phyloP scores from a whole-genome alignment of 2,329 filamentous ascomycete species.

The Alternaria atra region DNA sequence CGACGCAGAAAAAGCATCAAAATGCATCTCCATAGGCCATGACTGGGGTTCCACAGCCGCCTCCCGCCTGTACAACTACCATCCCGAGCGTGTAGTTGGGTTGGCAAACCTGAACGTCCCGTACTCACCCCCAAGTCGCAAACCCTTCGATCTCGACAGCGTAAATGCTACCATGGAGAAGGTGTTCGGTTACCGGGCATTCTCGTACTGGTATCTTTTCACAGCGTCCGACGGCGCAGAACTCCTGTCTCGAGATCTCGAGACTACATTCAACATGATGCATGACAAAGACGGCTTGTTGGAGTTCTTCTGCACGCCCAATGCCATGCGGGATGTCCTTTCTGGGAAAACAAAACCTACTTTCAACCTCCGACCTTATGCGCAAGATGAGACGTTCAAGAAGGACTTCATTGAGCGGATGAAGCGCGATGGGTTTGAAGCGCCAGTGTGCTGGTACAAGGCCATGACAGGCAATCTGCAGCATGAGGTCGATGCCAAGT shows the following conservation, averaged over 20 bases:
- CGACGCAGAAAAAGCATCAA: conserved; percentile 31
- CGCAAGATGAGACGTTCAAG: conserved; percentile 40
- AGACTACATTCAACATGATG: conserved; percentile 48
- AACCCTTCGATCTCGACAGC: conserved; percentile 51
- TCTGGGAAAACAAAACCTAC: conserved; percentile 8
- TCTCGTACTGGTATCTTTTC: conserved; percentile 60
- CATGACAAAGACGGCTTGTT: conserved; percentile 50
- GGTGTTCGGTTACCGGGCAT: conserved; percentile 50
- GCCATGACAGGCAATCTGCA: conserved; percentile 37
- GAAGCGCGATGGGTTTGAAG: conserved; percentile 44
- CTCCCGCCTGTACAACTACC: conserved; percentile 55
- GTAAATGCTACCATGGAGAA: conserved; percentile 45
- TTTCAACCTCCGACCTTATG: conserved; percentile 45
- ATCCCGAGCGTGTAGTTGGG: conserved; percentile 54
- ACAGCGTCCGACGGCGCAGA: conserved; percentile 50
- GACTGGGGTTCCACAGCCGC: conserved; percentile 59
- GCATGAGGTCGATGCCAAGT: conserved; percentile 34
- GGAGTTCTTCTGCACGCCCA: conserved; percentile 49
- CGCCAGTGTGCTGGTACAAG: conserved; percentile 52
- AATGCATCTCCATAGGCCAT: conserved; percentile 58
- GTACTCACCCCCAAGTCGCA: conserved; percentile 50
- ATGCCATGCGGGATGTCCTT: conserved; percentile 46
- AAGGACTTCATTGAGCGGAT: conserved; percentile 49
- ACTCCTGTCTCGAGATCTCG: conserved; percentile 52
- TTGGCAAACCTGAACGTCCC: conserved; percentile 55